These are phyloP conservation scores for Zygosaccharomyces lentus DNA, from an alignment of 805 yeast genomes.

Conservation along the genomic window DNA sequence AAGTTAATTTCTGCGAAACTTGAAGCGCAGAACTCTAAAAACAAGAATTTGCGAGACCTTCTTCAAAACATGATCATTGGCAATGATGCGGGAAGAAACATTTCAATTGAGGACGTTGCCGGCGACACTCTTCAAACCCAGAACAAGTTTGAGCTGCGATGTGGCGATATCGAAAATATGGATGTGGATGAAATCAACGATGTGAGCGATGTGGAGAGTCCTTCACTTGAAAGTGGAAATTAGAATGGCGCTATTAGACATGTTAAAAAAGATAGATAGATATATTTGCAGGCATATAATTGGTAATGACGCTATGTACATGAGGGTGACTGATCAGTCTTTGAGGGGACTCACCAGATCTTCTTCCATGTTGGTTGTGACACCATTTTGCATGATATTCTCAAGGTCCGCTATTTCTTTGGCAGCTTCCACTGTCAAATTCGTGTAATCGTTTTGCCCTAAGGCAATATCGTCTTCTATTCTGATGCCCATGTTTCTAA, in stretches of 20 bases:
- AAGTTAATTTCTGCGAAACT: conserved; percentile 6
- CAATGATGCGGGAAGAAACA: conserved; percentile 6
- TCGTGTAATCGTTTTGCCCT: conserved; percentile 53
- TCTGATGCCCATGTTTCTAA: conserved; percentile 86
- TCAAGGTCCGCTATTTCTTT: conserved; percentile 86
- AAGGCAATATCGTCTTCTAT: conserved; percentile 91
- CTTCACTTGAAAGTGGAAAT: conserved; percentile 10
- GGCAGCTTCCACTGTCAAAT: conserved; percentile 74
- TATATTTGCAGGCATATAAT: not conserved
- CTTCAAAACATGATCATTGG: conserved; percentile 15
- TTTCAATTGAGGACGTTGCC: not conserved
- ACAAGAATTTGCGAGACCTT: conserved; percentile 10
- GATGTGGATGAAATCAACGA: conserved; percentile 19
- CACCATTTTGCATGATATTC: conserved; percentile 55
- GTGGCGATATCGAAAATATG: conserved; percentile 12
- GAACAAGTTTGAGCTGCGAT: not conserved
- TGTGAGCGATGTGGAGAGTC: conserved; percentile 17
- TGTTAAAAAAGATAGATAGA: too few species aligned
- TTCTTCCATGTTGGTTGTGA: conserved; percentile 44
- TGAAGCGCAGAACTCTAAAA: conserved; percentile 7
- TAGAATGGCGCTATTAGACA: not conserved
- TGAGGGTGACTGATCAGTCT: not conserved
- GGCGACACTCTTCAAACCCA: not conserved
- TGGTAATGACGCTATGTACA: conserved; percentile 3
- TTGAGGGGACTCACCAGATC: conserved; percentile 39